Conservation (phyloP, 257 asterid genomes). For the Solanum chmielewskii region DNA sequence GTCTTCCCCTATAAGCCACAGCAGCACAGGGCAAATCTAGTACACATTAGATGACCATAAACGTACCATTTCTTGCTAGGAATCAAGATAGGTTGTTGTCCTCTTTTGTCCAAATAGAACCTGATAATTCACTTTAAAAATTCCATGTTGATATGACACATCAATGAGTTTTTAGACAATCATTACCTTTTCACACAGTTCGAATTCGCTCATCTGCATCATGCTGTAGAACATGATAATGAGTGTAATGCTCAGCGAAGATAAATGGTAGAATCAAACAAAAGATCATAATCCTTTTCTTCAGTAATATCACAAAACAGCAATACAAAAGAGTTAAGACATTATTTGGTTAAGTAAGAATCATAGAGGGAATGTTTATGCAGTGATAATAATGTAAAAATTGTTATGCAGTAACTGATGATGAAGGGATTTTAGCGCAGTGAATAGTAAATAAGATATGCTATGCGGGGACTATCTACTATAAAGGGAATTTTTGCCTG, state of each 20-base stretch:
- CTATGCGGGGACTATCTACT: neutral
- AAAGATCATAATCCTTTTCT: neutral
- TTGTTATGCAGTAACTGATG: neutral
- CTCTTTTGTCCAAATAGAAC: neutral
- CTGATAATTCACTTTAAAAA: neutral
- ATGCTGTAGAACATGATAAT: too few species aligned
- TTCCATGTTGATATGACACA: neutral
- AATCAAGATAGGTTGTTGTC: neutral
- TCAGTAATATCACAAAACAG: neutral
- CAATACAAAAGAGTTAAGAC: neutral
- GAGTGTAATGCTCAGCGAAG: neutral
- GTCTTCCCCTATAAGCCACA: neutral
- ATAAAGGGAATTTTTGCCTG: too few species aligned
- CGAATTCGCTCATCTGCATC: neutral
- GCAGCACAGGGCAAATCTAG: neutral
- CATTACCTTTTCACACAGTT: constrained; percentile 37
- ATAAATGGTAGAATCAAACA: neutral
- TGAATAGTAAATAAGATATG: neutral
- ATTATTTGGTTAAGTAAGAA: neutral
- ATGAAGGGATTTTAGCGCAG: neutral
- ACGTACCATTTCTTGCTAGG: neutral
- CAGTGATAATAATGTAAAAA: neutral
- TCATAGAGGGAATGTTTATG: neutral
- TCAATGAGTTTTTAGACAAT: constrained; percentile 3
- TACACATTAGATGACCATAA: neutral